A percentile compares a stretch with the other conserved stretches of the same genome.
These are phyloP conservation scores for Wickerhamomyces xylosicus DNA, from an alignment of 805 yeast genomes.

Conservation along the genomic window DNA sequence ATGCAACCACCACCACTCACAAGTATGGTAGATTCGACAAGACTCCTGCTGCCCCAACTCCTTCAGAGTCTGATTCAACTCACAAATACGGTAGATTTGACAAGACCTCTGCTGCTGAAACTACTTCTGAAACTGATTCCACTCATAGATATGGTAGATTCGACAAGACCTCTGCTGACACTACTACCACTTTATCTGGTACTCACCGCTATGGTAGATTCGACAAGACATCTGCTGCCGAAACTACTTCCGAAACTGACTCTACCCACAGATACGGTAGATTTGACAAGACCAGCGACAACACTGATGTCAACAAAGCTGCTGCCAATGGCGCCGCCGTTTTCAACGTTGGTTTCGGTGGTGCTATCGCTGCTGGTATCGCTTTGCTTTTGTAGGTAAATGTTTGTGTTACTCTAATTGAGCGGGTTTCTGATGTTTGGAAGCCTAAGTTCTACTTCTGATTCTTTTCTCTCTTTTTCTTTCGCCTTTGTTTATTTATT, in stretches of 20 bases:
- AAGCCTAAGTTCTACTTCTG: slow-evolving; percentile 16
- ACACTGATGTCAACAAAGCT: slow-evolving; percentile 17
- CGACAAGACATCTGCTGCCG: slow-evolving; percentile 32
- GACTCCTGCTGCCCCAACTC: slow-evolving; percentile 24
- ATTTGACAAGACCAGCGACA: slow-evolving; percentile 33
- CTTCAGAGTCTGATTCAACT: slow-evolving; percentile 32
- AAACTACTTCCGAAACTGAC: slow-evolving; percentile 27
- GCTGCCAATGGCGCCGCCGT: slow-evolving; percentile 16
- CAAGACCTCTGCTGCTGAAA: slow-evolving; percentile 28
- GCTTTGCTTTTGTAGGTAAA: slow-evolving; percentile 24
- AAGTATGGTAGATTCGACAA: slow-evolving; percentile 46
- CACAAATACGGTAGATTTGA: slow-evolving; percentile 47
- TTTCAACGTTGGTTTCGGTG: slow-evolving; percentile 27
- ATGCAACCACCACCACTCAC: slow-evolving; percentile 33
- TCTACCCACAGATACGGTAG: slow-evolving; percentile 43
- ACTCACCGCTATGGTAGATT: slow-evolving; percentile 52
- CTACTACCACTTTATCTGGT: slow-evolving; percentile 27
- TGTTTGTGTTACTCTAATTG: slow-evolving; percentile 15
- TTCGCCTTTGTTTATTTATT: too few relatives aligned
- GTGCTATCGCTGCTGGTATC: slow-evolving; percentile 41
- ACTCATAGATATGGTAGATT: slow-evolving; percentile 45
- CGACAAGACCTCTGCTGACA: slow-evolving; percentile 32
- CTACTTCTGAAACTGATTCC: slow-evolving; percentile 27
- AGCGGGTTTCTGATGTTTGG: slow-evolving; percentile 18
- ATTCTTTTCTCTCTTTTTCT: slow-evolving; percentile 20